phyloP scores from a whole-genome alignment of 169 alveolate genomes.

The Babesia microti region DNA sequence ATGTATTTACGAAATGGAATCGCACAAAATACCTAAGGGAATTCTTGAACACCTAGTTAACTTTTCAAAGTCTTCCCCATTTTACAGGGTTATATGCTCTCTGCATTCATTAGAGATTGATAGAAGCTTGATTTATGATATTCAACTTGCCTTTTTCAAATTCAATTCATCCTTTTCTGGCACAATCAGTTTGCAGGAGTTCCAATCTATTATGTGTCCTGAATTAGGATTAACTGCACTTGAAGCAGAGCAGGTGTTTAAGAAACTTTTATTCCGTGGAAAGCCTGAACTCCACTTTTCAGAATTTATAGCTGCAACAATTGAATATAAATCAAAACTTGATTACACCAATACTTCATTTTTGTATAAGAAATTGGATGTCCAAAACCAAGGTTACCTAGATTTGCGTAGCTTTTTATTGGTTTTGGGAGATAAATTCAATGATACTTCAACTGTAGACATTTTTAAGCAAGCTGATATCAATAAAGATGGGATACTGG shows the following conservation, averaged over 20 bases:
- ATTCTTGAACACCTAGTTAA: constrained; percentile 20
- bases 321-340: constrained; percentile 16
- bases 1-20: constrained; percentile 10
- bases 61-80: constrained; percentile 16
- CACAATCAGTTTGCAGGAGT: constrained; percentile 28
- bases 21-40: constrained; percentile 8
- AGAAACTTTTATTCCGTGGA: constrained; percentile 28
- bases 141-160: constrained; percentile 25
- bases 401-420: constrained; percentile 11
- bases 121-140: constrained; percentile 11
- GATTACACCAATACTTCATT: constrained; percentile 13
- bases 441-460: constrained; percentile 3
- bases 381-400: constrained; percentile 22
- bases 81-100: constrained; percentile 31
- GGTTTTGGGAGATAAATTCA: constrained; percentile 25
- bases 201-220: constrained; percentile 7
- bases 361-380: constrained; percentile 34
- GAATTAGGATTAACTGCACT: constrained; percentile 9
- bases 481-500: constrained; percentile 18
- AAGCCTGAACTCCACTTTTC: constrained; percentile 28
- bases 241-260: constrained; percentile 20
- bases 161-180: constrained; percentile 30
- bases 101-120: constrained; percentile 29
- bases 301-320: constrained; percentile 37
- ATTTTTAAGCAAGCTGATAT: constrained; percentile 16